Conservation (phyloP, 352 stramenopile genomes). For the Phytopythium ostracodes region DNA sequence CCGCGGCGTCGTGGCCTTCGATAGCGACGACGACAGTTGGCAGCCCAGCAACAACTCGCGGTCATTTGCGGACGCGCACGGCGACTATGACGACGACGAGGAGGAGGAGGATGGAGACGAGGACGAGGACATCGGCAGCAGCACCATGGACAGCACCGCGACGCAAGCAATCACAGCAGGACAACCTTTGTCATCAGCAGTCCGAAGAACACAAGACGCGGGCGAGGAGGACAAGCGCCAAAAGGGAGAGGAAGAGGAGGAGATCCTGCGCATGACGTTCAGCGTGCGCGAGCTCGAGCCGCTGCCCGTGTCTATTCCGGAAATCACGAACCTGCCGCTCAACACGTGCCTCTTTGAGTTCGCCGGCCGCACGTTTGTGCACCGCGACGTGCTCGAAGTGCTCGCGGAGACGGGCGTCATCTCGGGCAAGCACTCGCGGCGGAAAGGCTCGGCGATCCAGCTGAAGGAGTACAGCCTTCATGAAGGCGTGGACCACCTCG, state of each 20-base stretch:
- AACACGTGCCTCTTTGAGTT: slow-evolving; percentile 85
- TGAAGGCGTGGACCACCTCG: slow-evolving; percentile 64
- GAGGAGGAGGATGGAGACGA: slow-evolving; percentile 31
- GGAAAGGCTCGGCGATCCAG: slow-evolving; percentile 72
- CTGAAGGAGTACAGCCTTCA: slow-evolving; percentile 78
- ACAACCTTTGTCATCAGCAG: neutral
- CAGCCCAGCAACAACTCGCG: slow-evolving; percentile 39
- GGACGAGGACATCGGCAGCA: slow-evolving; percentile 1
- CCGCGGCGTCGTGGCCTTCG: slow-evolving; percentile 34
- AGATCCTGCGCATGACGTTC: slow-evolving; percentile 58
- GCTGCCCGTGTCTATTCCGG: slow-evolving; percentile 49
- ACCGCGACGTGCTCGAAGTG: slow-evolving; percentile 65
- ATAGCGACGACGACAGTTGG: slow-evolving; percentile 34
- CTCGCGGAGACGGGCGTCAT: slow-evolving; percentile 66
- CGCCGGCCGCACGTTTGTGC: slow-evolving; percentile 55
- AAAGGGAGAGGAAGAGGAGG: slow-evolving; percentile 33
- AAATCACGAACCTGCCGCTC: slow-evolving; percentile 67
- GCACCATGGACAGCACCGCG: neutral
- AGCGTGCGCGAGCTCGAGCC: slow-evolving; percentile 65
- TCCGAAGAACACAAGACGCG: neutral
- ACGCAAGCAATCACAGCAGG: neutral
- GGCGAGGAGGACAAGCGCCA: slow-evolving; percentile 5
- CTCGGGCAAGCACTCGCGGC: slow-evolving; percentile 55
- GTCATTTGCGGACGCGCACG: slow-evolving; percentile 28
- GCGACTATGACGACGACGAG: slow-evolving; percentile 28